Evolutionary conservation across 2,329 filamentous ascomycete genomes (phyloP).

Genomic region (Botrytis medusae): DNA sequence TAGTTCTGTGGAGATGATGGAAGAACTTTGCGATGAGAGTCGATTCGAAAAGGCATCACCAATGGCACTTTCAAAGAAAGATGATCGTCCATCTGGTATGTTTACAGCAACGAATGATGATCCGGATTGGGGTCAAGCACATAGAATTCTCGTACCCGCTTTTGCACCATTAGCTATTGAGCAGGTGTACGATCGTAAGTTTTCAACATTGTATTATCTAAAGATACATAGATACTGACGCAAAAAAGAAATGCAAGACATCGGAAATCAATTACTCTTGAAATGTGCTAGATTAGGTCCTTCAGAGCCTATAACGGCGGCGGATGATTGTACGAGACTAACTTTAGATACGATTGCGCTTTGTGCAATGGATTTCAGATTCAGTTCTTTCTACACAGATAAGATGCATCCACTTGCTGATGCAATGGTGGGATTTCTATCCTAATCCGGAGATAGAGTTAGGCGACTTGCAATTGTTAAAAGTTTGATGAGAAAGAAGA

Average conservation of each 20-base stretch:
- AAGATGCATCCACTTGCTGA: constrained; percentile 67
- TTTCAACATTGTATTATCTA: neutral
- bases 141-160: constrained; percentile 64
- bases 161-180: constrained; percentile 68
- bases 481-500: constrained; percentile 48
- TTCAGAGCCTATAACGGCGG: constrained; percentile 53
- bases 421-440: constrained; percentile 65
- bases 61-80: constrained; percentile 23
- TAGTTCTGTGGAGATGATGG: constrained; percentile 8
- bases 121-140: constrained; percentile 64
- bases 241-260: constrained; percentile 59
- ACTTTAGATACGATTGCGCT: constrained; percentile 65
- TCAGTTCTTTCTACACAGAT: constrained; percentile 72
- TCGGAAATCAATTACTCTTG: constrained; percentile 61
- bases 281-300: constrained; percentile 66
- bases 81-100: constrained; percentile 21
- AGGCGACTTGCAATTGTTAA: constrained; percentile 49
- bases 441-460: constrained; percentile 53
- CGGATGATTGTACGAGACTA: constrained; percentile 68
- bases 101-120: constrained; percentile 40
- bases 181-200: constrained; percentile 58
- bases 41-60: constrained; percentile 14
- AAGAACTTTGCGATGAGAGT: constrained; percentile 8
- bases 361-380: constrained; percentile 59
- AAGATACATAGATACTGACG: neutral